Evolutionary conservation across 371 early-diverging fungal species (phyloP).

Genomic region (Mucor ambiguus): DNA sequence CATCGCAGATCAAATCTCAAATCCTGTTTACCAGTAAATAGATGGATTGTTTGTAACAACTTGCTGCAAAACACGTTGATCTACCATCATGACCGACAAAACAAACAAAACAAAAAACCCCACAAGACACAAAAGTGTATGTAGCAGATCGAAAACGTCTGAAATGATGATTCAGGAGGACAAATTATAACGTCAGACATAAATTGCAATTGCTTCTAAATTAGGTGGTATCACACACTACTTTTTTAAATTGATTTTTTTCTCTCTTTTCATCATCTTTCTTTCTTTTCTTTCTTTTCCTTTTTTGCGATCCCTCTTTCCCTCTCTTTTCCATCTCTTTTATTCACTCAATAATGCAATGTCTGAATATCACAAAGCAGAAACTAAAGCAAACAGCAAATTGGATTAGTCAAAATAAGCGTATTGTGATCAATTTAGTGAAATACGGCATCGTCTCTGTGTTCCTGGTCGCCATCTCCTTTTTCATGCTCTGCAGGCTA

Average conservation of each 20-base stretch:
- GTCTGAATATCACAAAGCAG: conserved; percentile 11
- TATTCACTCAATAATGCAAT: conserved; percentile 13
- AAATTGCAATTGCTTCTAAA: background rate
- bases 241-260: background rate
- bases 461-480: conserved; percentile 17
- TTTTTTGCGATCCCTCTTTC: conserved; percentile 1
- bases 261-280: background rate
- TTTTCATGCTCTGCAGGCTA: conserved; percentile 31
- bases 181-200: background rate
- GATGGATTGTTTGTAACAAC: background rate
- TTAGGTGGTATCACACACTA: background rate
- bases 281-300: background rate
- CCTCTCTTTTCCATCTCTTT: background rate
- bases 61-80: conserved; percentile 4
- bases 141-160: background rate
- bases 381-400: background rate
- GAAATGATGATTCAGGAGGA: background rate
- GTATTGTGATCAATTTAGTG: conserved; percentile 11
- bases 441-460: conserved; percentile 12
- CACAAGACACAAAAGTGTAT: background rate
- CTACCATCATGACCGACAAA: background rate
- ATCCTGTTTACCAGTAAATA: background rate
- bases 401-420: conserved; percentile 25
- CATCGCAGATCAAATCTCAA: background rate
- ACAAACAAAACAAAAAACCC: background rate